Base-by-base conservation (phyloP, 306 rosid genomes). In the Trifolium subterraneum region DNA sequence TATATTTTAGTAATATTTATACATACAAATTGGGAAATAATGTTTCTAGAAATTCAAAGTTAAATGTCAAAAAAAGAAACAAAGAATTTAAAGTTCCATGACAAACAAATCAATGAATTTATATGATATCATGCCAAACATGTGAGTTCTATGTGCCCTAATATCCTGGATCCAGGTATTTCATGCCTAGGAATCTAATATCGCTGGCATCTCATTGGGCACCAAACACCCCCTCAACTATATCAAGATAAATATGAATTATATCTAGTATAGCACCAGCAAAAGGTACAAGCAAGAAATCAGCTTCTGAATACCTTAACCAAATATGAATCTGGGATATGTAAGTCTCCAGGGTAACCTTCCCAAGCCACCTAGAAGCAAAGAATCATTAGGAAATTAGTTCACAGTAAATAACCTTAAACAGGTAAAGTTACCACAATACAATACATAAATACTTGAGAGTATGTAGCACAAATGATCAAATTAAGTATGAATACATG, bases 251-350 rank as follows among this genome's bases (percentile, higher is more conserved):
- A 66, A 73, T 14, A 58, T 42, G 9, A 33, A 50, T 10, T 7
- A 47, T 54, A 52, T 69, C 74, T 7, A 42, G 44, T 29, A 45
- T 38, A 18, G 61, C 60, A 61, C 54, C 48, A 61, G 31, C 64
- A 72, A 78, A 45, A 23, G 39, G 25, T 58, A 16, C 44, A 76
- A 52, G 76, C 38, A 74, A 62, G 33, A 41, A 48, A 79, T 69
- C 35, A 38, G 45, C 56, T 76, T 72, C 8, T 12, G 45, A 51
- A 25, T 93, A 93, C 99, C 99, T 92, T 79, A 94, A 81, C 99
- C 99, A 94, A 78, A 92, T 90, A 70, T 94, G 99, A 87, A 94
- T 81, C 79, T 94, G 99, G 51, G 96, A 90, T 82, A 94, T 94
- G 86, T 94, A 94, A 66, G 99, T 94, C 83, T 92, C 99, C 80